Evolutionary conservation across 2,329 filamentous ascomycete genomes (phyloP).

Genomic region (Xylaria sp.): DNA sequence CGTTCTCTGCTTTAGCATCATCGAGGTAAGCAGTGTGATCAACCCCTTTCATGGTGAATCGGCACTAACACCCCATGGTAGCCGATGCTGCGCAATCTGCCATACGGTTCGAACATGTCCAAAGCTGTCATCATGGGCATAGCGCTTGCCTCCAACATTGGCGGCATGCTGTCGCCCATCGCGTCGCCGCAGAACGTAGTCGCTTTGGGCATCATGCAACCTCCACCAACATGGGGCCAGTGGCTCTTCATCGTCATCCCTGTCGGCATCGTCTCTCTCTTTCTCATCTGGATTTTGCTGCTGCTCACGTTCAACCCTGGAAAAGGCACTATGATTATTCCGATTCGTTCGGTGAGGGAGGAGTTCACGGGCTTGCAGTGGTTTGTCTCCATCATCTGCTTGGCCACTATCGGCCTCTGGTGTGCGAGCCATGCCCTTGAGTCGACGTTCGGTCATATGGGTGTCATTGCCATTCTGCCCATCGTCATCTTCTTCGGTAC

Average conservation of each 20-base stretch:
- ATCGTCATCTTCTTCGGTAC: slow-evolving; percentile 96
- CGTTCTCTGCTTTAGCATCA: slow-evolving; percentile 96
- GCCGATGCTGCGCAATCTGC: slow-evolving; percentile 93
- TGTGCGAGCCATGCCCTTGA: slow-evolving; percentile 92
- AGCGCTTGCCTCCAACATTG: slow-evolving; percentile 93
- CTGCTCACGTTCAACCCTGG: slow-evolving; percentile 87
- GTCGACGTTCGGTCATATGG: slow-evolving; percentile 93
- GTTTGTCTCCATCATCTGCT: slow-evolving; percentile 87
- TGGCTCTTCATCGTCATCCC: slow-evolving; percentile 98
- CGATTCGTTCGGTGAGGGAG: slow-evolving; percentile 90
- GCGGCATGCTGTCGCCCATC: slow-evolving; percentile 95
- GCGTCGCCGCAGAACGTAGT: slow-evolving; percentile 98
- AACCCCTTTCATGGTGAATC: background rate
- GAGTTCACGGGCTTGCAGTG: slow-evolving; percentile 88
- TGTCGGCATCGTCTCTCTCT: slow-evolving; percentile 87
- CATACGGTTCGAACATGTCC: slow-evolving; percentile 89
- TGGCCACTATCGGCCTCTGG: slow-evolving; percentile 90
- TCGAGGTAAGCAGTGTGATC: slow-evolving; percentile 71
- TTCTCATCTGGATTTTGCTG: slow-evolving; percentile 89
- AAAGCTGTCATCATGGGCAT: slow-evolving; percentile 96
- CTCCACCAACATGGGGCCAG: slow-evolving; percentile 88
- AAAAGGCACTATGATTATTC: slow-evolving; percentile 86
- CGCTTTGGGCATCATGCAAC: slow-evolving; percentile 93
- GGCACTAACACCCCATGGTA: slow-evolving; percentile 50
- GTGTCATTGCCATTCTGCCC: slow-evolving; percentile 95